Conservation (phyloP, 2,329 filamentous ascomycete genomes). For the Simplicillium sp. region DNA sequence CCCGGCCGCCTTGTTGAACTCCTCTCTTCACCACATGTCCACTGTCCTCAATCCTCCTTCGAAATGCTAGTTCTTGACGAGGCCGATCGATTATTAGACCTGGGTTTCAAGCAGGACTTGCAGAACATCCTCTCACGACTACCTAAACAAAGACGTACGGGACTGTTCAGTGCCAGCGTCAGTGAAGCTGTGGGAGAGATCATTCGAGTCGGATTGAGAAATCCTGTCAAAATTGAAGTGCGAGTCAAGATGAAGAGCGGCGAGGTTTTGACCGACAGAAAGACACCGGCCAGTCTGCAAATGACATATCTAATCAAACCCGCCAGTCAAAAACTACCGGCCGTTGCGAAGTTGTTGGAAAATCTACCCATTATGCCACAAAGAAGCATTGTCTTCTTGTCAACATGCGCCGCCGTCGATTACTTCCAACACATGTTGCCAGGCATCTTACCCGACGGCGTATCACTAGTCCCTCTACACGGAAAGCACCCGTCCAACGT, state of each 20-base stretch:
- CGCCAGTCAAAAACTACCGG: slow-evolving; percentile 71
- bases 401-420: slow-evolving; percentile 89
- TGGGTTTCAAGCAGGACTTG: slow-evolving; percentile 88
- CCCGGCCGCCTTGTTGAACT: slow-evolving; percentile 85
- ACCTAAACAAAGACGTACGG: slow-evolving; percentile 88
- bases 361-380: slow-evolving; percentile 65
- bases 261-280: slow-evolving; percentile 63
- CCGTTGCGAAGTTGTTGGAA: slow-evolving; percentile 60
- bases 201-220: slow-evolving; percentile 81
- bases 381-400: slow-evolving; percentile 84
- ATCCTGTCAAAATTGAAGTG: slow-evolving; percentile 90
- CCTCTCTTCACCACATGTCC: slow-evolving; percentile 75
- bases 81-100: slow-evolving; percentile 82
- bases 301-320: slow-evolving; percentile 76
- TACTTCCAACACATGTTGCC: slow-evolving; percentile 82
- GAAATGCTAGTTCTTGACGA: slow-evolving; percentile 91
- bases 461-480: slow-evolving; percentile 71
- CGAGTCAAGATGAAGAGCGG: slow-evolving; percentile 72
- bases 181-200: slow-evolving; percentile 91
- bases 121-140: slow-evolving; percentile 75
- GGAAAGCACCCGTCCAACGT: slow-evolving; percentile 87
- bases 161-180: slow-evolving; percentile 91
- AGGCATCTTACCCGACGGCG: slow-evolving; percentile 56
- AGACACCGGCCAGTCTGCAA: slow-evolving; percentile 84
- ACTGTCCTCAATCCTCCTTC: slow-evolving; percentile 80